Percentiles rank a stretch among this genome's conserved stretches.
Evolutionary conservation across 306 rosid species (phyloP).

Genomic region (Cicer bijugum): DNA sequence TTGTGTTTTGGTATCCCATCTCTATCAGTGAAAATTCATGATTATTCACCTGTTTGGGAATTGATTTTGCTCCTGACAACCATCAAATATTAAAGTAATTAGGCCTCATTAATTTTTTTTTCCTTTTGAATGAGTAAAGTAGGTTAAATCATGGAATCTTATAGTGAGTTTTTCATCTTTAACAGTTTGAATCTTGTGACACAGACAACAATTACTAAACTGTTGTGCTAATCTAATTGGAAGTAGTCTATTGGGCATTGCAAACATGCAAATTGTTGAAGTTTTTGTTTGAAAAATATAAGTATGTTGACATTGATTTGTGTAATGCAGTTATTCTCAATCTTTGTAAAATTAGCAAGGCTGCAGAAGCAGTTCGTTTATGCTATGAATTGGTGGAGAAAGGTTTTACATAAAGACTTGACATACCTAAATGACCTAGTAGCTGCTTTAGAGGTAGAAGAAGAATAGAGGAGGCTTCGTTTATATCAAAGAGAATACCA

Average conservation of each 20-base stretch:
- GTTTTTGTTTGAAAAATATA: constrained; percentile 60
- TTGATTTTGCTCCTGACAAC: constrained; percentile 91
- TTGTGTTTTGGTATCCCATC: constrained; percentile 64
- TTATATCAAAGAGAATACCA: constrained; percentile 64
- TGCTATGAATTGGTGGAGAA: too few relatives aligned
- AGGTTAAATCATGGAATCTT: constrained; percentile 72
- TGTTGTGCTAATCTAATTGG: too few relatives aligned
- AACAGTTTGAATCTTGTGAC: constrained; percentile 65
- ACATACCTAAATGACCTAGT: too few relatives aligned
- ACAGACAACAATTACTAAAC: neutral
- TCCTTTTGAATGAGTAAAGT: constrained; percentile 77
- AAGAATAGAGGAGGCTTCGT: constrained; percentile 64
- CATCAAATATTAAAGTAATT: constrained; percentile 57
- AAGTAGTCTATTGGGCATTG: too few relatives aligned
- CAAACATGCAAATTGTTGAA: constrained; percentile 62
- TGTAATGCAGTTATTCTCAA: constrained; percentile 55
- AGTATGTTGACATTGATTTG: constrained; percentile 46
- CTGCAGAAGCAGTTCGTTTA: too few relatives aligned
- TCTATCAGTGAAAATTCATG: constrained; percentile 70
- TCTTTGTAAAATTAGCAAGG: neutral
- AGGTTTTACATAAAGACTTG: too few relatives aligned
- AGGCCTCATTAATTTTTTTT: constrained; percentile 57
- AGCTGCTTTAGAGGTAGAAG: constrained; percentile 35
- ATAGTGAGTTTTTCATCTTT: constrained; percentile 88
- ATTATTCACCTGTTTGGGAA: constrained; percentile 71